Percentiles rank a stretch among this genome's conserved stretches.
Conservation (phyloP, 768 basidiomycete genomes). For the Tricholoma flavovirens region DNA sequence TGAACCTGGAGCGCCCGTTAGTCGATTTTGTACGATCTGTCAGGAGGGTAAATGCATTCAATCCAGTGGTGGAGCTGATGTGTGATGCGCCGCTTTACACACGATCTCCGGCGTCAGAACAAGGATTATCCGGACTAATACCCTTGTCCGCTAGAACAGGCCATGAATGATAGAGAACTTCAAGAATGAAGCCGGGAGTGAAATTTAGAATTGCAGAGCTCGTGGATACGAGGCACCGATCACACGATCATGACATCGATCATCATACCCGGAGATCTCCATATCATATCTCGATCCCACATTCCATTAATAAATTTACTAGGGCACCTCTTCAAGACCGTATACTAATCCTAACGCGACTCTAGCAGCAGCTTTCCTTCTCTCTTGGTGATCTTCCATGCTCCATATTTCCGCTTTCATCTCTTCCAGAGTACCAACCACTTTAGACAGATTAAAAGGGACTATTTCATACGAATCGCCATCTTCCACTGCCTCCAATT, state of each 20-base stretch:
- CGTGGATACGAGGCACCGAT: too few species aligned
- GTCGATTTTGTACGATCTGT: background rate
- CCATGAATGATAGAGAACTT: background rate
- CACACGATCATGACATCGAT: background rate
- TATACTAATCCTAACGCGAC: conserved; percentile 72
- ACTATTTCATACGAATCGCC: conserved; percentile 28
- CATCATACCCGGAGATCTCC: background rate
- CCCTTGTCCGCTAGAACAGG: background rate
- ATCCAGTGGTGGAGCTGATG: background rate
- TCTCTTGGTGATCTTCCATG: conserved; percentile 58
- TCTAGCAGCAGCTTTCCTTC: conserved; percentile 61
- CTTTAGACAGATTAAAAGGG: conserved; percentile 56
- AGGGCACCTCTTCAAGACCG: conserved; percentile 41
- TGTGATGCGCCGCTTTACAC: background rate
- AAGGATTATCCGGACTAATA: background rate
- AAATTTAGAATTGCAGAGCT: too few species aligned
- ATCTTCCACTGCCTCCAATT: conserved; percentile 1
- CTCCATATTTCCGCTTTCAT: conserved; percentile 72
- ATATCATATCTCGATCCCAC: background rate
- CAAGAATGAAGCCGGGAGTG: too few species aligned
- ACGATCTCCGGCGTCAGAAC: background rate
- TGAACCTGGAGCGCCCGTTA: background rate
- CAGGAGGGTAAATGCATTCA: background rate
- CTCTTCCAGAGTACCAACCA: conserved; percentile 56
- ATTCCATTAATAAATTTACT: background rate